Evolutionary conservation across 768 basidiomycete genomes (phyloP).

Genomic region (Pleurotus giganteus): DNA sequence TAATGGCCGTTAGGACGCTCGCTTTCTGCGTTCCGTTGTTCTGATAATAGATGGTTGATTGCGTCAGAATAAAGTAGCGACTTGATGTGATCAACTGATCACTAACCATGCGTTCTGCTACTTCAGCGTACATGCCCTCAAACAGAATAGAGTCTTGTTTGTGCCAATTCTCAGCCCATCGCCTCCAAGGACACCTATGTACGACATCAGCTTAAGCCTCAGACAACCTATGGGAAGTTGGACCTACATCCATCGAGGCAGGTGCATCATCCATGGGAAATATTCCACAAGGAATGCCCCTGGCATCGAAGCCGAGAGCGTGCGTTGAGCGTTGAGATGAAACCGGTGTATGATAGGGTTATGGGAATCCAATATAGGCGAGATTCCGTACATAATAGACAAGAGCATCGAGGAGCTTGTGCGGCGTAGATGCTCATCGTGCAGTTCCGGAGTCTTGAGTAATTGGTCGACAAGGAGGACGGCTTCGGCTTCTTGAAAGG

Average conservation of each 20-base stretch:
- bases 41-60: not conserved
- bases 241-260: not conserved
- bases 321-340: not conserved
- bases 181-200: not conserved
- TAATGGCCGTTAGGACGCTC: conserved; percentile 9
- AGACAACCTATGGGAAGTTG: not conserved
- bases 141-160: not conserved
- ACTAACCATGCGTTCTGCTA: not conserved
- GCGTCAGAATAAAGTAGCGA: not conserved
- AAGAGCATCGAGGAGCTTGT: not conserved
- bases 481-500: not conserved
- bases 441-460: not conserved
- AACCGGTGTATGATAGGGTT: not conserved
- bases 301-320: not conserved
- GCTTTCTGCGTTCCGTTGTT: conserved; percentile 8
- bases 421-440: not conserved
- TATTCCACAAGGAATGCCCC: not conserved
- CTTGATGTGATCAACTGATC: not conserved
- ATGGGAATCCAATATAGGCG: not conserved
- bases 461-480: not conserved
- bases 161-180: not conserved
- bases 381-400: not conserved
- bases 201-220: not conserved
- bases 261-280: not conserved
- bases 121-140: not conserved